Conservation (phyloP, 176 grass and related monocot genomes). For the Lolium multiflorum region DNA sequence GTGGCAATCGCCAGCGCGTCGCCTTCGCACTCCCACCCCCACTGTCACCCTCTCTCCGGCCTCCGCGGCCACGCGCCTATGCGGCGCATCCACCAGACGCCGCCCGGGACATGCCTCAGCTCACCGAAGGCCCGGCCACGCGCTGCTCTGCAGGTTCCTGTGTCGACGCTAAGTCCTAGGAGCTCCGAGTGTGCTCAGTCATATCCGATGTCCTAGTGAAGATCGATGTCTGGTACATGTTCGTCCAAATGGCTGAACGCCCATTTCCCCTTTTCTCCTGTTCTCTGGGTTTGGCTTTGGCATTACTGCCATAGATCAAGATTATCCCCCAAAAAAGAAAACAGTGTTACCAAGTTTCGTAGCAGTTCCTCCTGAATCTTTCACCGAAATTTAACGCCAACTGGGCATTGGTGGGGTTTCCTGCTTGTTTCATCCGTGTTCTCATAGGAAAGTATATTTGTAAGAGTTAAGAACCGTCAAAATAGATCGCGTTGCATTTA, state of each 20-base stretch:
- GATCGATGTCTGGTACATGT: neutral
- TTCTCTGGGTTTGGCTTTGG: neutral
- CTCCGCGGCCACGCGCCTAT: neutral
- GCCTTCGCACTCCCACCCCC: neutral
- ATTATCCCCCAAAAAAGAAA: neutral
- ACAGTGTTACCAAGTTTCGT: neutral
- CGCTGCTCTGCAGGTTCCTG: neutral
- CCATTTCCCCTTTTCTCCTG: neutral
- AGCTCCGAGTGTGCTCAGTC: neutral
- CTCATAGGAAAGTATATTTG: conserved; percentile 27
- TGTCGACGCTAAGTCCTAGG: neutral
- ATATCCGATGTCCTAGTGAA: neutral
- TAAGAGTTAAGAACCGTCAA: conserved; percentile 37
- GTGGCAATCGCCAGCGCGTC: too few relatives aligned
- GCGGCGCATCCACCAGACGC: neutral
- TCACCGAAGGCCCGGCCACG: neutral
- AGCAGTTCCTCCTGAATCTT: neutral
- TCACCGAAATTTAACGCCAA: neutral
- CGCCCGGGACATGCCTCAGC: neutral
- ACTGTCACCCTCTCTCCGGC: neutral
- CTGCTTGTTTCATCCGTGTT: conserved; percentile 72
- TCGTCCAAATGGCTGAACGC: neutral
- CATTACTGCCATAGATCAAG: neutral
- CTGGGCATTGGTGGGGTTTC: conserved; percentile 65
- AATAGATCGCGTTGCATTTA: conserved; percentile 25